These are phyloP conservation scores for Zygosaccharomyces kombuchaensis DNA, from an alignment of 805 yeast genomes.

Conservation along the genomic window DNA sequence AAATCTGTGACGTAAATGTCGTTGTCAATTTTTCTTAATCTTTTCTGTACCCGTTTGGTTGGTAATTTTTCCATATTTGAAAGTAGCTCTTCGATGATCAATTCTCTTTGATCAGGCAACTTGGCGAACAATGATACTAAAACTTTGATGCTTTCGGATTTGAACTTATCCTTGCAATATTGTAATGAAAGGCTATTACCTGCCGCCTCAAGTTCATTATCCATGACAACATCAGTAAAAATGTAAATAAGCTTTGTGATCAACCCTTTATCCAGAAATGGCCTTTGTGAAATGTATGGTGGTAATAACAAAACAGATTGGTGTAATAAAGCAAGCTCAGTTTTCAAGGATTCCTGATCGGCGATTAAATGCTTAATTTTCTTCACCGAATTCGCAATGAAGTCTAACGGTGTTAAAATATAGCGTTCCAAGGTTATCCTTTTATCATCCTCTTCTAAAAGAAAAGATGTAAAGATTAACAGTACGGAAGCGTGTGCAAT, in stretches of 20 bases:
- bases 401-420: slow-evolving; percentile 39
- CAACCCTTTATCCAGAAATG: slow-evolving; percentile 44
- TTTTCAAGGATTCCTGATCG: slow-evolving; percentile 9
- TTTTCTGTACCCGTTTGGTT: slow-evolving; percentile 36
- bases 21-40: slow-evolving; percentile 19
- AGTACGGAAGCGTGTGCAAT: slow-evolving; percentile 36
- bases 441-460: slow-evolving; percentile 40
- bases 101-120: slow-evolving; percentile 50
- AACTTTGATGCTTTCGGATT: slow-evolving; percentile 24
- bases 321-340: slow-evolving; percentile 17
- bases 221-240: slow-evolving; percentile 26
- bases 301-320: slow-evolving; percentile 23
- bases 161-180: slow-evolving; percentile 22
- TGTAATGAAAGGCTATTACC: slow-evolving; percentile 13
- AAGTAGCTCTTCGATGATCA: slow-evolving; percentile 58
- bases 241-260: slow-evolving; percentile 59
- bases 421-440: slow-evolving; percentile 44
- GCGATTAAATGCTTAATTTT: slow-evolving; percentile 31
- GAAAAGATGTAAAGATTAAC: slow-evolving; percentile 40
- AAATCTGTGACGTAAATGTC: slow-evolving; percentile 26
- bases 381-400: slow-evolving; percentile 34
- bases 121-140: slow-evolving; percentile 38
- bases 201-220: slow-evolving; percentile 12
- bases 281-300: slow-evolving; percentile 19
- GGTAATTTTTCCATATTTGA: slow-evolving; percentile 49